Percentiles rank a stretch among this genome's conserved stretches.
Conservation (phyloP, 108 stramenopile species). For the Epipyxis sp. region DNA sequence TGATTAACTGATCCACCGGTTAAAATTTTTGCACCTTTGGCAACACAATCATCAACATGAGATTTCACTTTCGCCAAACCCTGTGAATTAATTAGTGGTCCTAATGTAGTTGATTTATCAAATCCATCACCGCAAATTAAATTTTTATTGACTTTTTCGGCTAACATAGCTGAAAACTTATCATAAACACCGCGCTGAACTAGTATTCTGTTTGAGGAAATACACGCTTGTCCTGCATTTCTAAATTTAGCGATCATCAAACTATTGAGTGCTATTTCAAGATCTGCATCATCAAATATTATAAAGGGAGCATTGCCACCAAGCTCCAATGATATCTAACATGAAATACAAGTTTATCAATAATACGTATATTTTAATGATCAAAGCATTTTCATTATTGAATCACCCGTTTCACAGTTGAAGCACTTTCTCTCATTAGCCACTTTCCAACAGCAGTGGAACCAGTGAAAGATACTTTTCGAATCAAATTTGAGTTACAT, state of each 20-base stretch:
- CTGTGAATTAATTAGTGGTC: slow-evolving; percentile 69
- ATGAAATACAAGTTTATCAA: too few species aligned
- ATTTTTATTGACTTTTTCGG: slow-evolving; percentile 40
- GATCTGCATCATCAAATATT: slow-evolving; percentile 83
- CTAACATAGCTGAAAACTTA: slow-evolving; percentile 63
- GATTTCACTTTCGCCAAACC: slow-evolving; percentile 59
- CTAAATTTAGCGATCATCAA: slow-evolving; percentile 79
- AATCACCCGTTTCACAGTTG: slow-evolving; percentile 75
- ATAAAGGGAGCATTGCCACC: slow-evolving; percentile 91
- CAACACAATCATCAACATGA: slow-evolving; percentile 70
- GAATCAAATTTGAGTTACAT: slow-evolving; percentile 62
- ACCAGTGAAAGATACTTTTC: slow-evolving; percentile 87
- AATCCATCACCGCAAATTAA: slow-evolving; percentile 68
- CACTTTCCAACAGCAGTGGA: slow-evolving; percentile 79
- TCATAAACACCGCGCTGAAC: slow-evolving; percentile 70
- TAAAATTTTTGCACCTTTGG: slow-evolving; percentile 66
- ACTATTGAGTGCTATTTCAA: slow-evolving; percentile 71
- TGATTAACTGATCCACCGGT: slow-evolving; percentile 60
- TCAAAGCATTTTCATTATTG: too few species aligned
- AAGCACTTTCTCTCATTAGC: slow-evolving; percentile 58
- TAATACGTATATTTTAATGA: slow-evolving; percentile 11
- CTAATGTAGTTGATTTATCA: slow-evolving; percentile 63
- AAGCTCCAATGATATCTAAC: slow-evolving; percentile 59
- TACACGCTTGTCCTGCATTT: slow-evolving; percentile 89
- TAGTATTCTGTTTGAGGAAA: slow-evolving; percentile 82